Evolutionary conservation across 345 rosid species (phyloP).

Genomic region (Gossypium herbaceum): DNA sequence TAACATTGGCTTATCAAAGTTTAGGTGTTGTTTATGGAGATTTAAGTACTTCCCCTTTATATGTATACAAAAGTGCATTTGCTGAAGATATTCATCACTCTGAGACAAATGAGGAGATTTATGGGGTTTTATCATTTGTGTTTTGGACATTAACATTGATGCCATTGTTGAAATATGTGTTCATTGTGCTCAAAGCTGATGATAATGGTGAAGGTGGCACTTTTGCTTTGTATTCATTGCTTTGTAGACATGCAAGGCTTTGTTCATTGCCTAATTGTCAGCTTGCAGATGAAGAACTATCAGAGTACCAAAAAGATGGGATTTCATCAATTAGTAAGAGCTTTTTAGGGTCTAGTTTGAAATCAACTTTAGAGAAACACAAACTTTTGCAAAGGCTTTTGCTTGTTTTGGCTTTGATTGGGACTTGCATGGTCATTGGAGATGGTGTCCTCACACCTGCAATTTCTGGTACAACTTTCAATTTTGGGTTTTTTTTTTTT

Average conservation of each 20-base stretch:
- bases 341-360: conserved; percentile 37
- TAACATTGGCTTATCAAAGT: conserved; percentile 83
- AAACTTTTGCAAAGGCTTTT: conserved; percentile 60
- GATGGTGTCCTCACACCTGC: conserved; percentile 91
- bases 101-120: conserved; percentile 84
- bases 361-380: conserved; percentile 58
- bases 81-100: conserved; percentile 81
- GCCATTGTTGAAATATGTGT: conserved; percentile 67
- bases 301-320: conserved; percentile 48
- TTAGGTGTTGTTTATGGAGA: conserved; percentile 89
- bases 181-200: conserved; percentile 79
- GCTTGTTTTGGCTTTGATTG: conserved; percentile 73
- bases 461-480: conserved; percentile 53
- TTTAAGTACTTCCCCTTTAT: conserved; percentile 79
- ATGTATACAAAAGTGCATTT: conserved; percentile 77
- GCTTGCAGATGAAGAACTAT: conserved; percentile 72
- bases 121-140: conserved; percentile 72
- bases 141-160: conserved; percentile 82
- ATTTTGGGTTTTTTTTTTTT: background rate
- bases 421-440: conserved; percentile 92
- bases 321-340: conserved; percentile 24
- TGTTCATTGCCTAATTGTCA: conserved; percentile 75
- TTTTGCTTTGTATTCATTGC: conserved; percentile 72
- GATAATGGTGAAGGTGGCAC: conserved; percentile 94
- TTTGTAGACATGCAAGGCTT: conserved; percentile 74